phyloP scores from a whole-genome alignment of 1,284 basidiomycete species.

The Cutaneotrichosporon cavernicola region DNA sequence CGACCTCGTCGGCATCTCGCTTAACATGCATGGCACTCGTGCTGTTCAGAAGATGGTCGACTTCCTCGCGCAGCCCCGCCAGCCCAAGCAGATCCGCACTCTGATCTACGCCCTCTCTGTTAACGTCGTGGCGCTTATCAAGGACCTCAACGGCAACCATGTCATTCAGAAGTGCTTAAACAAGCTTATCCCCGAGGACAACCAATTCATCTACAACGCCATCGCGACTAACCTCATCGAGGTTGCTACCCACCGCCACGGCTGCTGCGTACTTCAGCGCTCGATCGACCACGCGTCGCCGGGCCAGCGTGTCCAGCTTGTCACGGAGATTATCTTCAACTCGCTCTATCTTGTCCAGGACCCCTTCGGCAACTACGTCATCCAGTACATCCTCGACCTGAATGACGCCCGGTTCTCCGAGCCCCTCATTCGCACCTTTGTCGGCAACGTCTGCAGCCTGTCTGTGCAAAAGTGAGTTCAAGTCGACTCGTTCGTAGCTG shows the following conservation, averaged over 20 bases:
- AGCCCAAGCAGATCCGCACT: conserved; percentile 85
- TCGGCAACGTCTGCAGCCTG: conserved; percentile 94
- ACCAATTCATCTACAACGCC: conserved; percentile 99
- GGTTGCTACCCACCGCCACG: conserved; percentile 98
- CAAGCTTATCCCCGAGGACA: conserved; percentile 95
- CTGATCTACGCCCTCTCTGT: conserved; percentile 95
- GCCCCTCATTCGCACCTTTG: conserved; percentile 94
- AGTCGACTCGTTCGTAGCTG: conserved; percentile 59
- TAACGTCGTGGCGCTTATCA: conserved; percentile 98
- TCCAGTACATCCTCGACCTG: conserved; percentile 90
- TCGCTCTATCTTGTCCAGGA: conserved; percentile 97
- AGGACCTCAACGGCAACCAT: conserved; percentile 99
- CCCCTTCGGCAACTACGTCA: conserved; percentile 71
- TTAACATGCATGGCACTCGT: conserved; percentile 99
- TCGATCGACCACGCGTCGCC: conserved; percentile 93
- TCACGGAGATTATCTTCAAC: conserved; percentile 98
- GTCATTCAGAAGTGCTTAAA: conserved; percentile 99
- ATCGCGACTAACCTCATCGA: conserved; percentile 98
- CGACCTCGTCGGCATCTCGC: conserved; percentile 94
- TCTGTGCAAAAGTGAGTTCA: conserved; percentile 97
- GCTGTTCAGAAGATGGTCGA: conserved; percentile 99
- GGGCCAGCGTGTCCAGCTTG: conserved; percentile 90
- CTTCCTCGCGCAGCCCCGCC: conserved; percentile 91
- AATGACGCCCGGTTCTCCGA: conserved; percentile 98
- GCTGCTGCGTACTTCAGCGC: conserved; percentile 96